These are phyloP conservation scores for Leishmania gerbilli DNA, from an alignment of 208 protist species.

Conservation along the genomic window DNA sequence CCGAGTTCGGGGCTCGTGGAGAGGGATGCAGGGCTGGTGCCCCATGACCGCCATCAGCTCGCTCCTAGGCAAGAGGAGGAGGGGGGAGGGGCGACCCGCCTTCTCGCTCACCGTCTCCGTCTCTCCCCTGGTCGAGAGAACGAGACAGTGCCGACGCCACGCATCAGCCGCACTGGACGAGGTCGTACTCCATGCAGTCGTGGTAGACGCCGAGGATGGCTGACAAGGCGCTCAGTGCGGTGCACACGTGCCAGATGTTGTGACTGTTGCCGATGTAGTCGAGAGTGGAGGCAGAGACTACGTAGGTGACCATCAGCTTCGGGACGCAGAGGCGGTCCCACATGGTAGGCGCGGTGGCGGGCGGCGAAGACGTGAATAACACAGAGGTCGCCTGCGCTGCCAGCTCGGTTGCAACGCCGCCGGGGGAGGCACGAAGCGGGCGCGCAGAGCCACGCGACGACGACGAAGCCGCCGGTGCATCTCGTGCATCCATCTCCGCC, in stretches of 20 bases:
- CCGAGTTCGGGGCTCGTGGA: background rate
- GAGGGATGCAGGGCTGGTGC: background rate
- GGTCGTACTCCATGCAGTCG: slow-evolving; percentile 64
- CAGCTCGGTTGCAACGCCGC: background rate
- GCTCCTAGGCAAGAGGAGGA: background rate
- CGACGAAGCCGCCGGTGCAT: background rate
- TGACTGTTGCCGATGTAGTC: slow-evolving; percentile 73
- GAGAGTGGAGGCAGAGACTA: slow-evolving; percentile 47
- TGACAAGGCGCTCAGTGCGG: slow-evolving; percentile 46
- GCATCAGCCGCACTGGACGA: slow-evolving; percentile 33
- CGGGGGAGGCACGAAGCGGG: background rate
- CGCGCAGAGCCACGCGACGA: background rate
- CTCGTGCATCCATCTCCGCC: background rate
- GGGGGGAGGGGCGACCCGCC: background rate
- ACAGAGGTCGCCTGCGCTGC: background rate
- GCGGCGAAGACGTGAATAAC: background rate
- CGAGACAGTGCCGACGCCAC: background rate
- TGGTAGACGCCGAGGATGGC: slow-evolving; percentile 62
- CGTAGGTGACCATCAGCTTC: slow-evolving; percentile 34
- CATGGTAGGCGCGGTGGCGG: slow-evolving; percentile 1
- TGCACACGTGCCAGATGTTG: slow-evolving; percentile 71
- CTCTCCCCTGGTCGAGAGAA: background rate
- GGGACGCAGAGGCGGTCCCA: slow-evolving; percentile 25
- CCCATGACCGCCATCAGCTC: background rate
- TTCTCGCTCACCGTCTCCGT: background rate